Percentiles rank a stretch among this genome's conserved stretches.
Evolutionary conservation across 306 rosid species (phyloP).

Genomic region (Vicia sativa): DNA sequence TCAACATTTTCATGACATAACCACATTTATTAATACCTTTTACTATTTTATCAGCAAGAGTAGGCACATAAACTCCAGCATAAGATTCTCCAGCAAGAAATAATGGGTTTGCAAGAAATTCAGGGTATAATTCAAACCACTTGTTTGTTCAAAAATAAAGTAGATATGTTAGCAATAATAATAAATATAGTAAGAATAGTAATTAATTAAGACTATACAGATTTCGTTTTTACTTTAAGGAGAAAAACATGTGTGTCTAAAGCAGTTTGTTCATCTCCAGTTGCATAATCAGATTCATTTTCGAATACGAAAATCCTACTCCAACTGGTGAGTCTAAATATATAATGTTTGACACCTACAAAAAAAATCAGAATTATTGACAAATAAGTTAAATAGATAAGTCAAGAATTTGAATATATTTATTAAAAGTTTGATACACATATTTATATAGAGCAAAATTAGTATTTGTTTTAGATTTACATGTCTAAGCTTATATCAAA

Average conservation of each 20-base stretch:
- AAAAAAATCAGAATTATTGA: background rate
- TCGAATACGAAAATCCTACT: constrained; percentile 79
- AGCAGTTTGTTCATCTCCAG: constrained; percentile 56
- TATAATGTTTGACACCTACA: constrained; percentile 29
- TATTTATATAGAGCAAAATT: too few relatives aligned
- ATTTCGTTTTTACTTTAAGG: constrained; percentile 31
- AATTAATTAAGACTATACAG: background rate
- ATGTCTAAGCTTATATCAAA: background rate
- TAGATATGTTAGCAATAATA: constrained; percentile 21
- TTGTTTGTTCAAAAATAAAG: background rate
- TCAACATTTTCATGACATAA: background rate
- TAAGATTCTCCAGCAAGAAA: constrained; percentile 87
- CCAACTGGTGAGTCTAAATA: constrained; percentile 65
- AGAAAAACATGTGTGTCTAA: background rate
- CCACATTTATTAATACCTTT: constrained; percentile 54
- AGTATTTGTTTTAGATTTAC: too few relatives aligned
- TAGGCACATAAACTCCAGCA: constrained; percentile 90
- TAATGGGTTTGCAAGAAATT: constrained; percentile 68
- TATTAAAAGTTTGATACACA: too few relatives aligned
- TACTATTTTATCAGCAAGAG: constrained; percentile 66
- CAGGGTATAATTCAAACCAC: constrained; percentile 68
- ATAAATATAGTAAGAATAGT: background rate
- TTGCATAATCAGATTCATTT: constrained; percentile 56
- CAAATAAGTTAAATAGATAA: too few relatives aligned
- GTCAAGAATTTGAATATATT: too few relatives aligned